These are phyloP conservation scores for Pyrenophora tritici-repentis DNA, from an alignment of 2,329 filamentous ascomycete species.

Conservation along the genomic window DNA sequence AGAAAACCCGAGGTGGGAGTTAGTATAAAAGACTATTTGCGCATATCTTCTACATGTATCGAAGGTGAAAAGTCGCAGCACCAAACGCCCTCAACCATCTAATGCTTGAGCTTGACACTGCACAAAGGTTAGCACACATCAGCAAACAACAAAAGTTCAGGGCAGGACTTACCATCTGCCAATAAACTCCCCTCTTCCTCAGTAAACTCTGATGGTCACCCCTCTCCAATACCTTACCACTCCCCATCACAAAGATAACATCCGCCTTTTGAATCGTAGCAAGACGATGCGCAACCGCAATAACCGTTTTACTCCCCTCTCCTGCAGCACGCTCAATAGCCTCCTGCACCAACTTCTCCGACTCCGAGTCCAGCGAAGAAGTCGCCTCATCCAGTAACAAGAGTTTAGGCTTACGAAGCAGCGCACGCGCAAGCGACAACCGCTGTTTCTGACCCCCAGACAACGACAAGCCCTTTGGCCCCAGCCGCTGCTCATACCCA, in stretches of 20 bases:
- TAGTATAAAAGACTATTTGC: no score
- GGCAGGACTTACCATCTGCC: constrained; percentile 39
- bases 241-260: constrained; percentile 45
- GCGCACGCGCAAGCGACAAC: constrained; percentile 39
- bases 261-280: constrained; percentile 48
- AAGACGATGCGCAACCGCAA: constrained; percentile 46
- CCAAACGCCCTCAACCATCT: constrained; percentile 28
- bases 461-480: constrained; percentile 43
- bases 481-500: constrained; percentile 43
- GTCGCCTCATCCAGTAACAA: constrained; percentile 47
- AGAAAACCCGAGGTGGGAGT: no score
- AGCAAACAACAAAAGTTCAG: no score
- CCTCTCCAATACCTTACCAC: constrained; percentile 41
- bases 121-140: not conserved
- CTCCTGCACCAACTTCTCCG: constrained; percentile 42
- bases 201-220: constrained; percentile 39
- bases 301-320: constrained; percentile 33
- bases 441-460: constrained; percentile 46
- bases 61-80: no score
- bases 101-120: constrained; percentile 48
- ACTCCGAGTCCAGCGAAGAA: constrained; percentile 39
- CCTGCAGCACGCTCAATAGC: constrained; percentile 42
- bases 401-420: constrained; percentile 39
- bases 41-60: no score
- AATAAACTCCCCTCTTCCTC: constrained; percentile 41